Evolutionary conservation across 2,329 filamentous ascomycete species (phyloP).

Genomic region (Cryphonectria carpinicola): DNA sequence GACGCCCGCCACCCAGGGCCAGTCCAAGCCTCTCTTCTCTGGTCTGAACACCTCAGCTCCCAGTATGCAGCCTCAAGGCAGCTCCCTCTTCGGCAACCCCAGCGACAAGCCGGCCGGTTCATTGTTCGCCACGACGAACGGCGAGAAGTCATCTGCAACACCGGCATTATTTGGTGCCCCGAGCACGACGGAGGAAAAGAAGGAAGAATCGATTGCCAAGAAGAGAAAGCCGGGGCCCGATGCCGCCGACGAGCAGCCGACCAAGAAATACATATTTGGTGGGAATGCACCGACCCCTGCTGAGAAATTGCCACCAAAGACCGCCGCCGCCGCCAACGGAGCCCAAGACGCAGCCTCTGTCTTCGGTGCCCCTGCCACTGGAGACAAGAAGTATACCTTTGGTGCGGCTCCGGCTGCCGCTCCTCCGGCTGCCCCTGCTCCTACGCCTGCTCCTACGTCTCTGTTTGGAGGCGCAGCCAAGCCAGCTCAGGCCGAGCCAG

Average conservation of each 20-base stretch:
- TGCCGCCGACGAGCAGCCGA: slow-evolving; percentile 17
- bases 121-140: slow-evolving; percentile 24
- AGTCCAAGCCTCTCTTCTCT: slow-evolving; percentile 42
- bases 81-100: slow-evolving; percentile 32
- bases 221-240: slow-evolving; percentile 24
- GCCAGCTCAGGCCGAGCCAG: slow-evolving; percentile 22
- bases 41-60: slow-evolving; percentile 22
- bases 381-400: slow-evolving; percentile 27
- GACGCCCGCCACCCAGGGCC: slow-evolving; percentile 33
- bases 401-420: slow-evolving; percentile 14
- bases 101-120: slow-evolving; percentile 23
- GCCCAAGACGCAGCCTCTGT: slow-evolving; percentile 27
- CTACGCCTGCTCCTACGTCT: slow-evolving; percentile 24
- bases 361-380: slow-evolving; percentile 23
- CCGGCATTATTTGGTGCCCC: slow-evolving; percentile 25
- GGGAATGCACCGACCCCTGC: slow-evolving; percentile 24
- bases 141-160: slow-evolving; percentile 20
- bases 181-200: slow-evolving; percentile 19
- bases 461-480: slow-evolving; percentile 19
- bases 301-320: slow-evolving; percentile 27
- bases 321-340: slow-evolving; percentile 28
- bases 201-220: slow-evolving; percentile 25
- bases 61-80: slow-evolving; percentile 34
- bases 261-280: slow-evolving; percentile 26
- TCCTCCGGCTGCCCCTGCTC: slow-evolving; percentile 28